These are phyloP conservation scores for Aschersonia sp. DNA, from an alignment of 2,329 filamentous ascomycete genomes.

Conservation along the genomic window DNA sequence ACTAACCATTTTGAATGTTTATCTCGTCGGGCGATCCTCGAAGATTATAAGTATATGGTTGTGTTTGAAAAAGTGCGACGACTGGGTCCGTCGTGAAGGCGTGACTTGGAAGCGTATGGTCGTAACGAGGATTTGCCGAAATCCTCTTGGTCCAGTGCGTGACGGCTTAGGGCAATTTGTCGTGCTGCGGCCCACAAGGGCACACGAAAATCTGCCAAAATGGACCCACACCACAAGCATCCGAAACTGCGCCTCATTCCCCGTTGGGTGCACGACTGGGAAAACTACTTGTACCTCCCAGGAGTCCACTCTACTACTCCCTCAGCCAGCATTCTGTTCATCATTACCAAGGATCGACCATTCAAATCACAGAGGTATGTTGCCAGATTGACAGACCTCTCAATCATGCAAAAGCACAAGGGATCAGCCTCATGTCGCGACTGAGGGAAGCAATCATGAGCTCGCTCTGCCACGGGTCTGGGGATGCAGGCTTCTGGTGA, in stretches of 20 bases:
- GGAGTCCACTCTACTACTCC: constrained; percentile 3
- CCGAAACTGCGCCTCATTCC: too few species aligned
- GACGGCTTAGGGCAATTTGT: constrained; percentile 27
- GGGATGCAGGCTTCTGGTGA: too few species aligned
- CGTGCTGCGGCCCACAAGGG: constrained; percentile 25
- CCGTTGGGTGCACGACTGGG: not conserved
- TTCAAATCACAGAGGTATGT: constrained; percentile 28
- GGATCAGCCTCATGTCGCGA: constrained; percentile 35
- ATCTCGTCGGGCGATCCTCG: constrained; percentile 53
- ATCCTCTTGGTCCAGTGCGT: constrained; percentile 17
- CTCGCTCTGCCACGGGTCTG: constrained; percentile 7
- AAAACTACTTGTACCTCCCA: constrained; percentile 2
- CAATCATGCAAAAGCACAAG: constrained; percentile 15
- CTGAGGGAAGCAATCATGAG: constrained; percentile 47
- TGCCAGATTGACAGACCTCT: constrained; percentile 8
- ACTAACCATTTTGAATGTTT: constrained; percentile 47
- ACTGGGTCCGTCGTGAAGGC: constrained; percentile 15
- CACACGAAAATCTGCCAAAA: constrained; percentile 15
- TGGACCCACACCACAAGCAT: constrained; percentile 2
- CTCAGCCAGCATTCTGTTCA: not conserved
- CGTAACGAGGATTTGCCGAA: constrained; percentile 21
- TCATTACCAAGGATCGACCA: constrained; percentile 1
- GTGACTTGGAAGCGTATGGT: constrained; percentile 14
- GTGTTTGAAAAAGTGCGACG: constrained; percentile 10
- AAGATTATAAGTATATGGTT: constrained; percentile 31